These are phyloP conservation scores for Pyrenochaeta sp. DNA, from an alignment of 2,329 filamentous ascomycete genomes.

Conservation along the genomic window DNA sequence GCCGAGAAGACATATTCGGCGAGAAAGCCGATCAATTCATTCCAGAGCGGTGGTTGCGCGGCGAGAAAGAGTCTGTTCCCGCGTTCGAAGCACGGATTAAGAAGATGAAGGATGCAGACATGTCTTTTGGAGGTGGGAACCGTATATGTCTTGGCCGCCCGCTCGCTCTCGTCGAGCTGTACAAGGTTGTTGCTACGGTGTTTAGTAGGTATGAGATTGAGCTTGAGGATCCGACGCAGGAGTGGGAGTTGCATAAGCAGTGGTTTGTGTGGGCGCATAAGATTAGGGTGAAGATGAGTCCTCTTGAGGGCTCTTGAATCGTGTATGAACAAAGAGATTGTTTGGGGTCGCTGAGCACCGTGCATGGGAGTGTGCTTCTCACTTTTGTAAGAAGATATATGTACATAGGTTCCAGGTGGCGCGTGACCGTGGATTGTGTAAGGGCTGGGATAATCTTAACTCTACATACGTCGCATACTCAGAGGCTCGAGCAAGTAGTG, in stretches of 20 bases:
- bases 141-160: conserved; percentile 40
- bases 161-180: conserved; percentile 41
- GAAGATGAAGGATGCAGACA: conserved; percentile 46
- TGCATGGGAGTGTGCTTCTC: too few species aligned
- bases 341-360: too few species aligned
- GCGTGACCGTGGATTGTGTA: too few species aligned
- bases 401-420: too few species aligned
- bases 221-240: conserved; percentile 45
- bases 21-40: conserved; percentile 25
- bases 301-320: conserved; percentile 5
- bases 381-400: too few species aligned
- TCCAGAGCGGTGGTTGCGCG: conserved; percentile 47
- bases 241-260: conserved; percentile 53
- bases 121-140: conserved; percentile 43
- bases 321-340: not conserved
- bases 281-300: conserved; percentile 36
- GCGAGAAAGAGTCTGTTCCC: conserved; percentile 17
- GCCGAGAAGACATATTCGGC: conserved; percentile 31
- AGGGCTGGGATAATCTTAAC: too few species aligned
- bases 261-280: conserved; percentile 54
- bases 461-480: too few species aligned
- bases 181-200: conserved; percentile 63
- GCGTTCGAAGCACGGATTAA: conserved; percentile 29
- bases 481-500: too few species aligned
- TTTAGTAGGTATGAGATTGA: conserved; percentile 54